Conservation (phyloP, 1,284 basidiomycete genomes). For the Trichosporon sp. region DNA sequence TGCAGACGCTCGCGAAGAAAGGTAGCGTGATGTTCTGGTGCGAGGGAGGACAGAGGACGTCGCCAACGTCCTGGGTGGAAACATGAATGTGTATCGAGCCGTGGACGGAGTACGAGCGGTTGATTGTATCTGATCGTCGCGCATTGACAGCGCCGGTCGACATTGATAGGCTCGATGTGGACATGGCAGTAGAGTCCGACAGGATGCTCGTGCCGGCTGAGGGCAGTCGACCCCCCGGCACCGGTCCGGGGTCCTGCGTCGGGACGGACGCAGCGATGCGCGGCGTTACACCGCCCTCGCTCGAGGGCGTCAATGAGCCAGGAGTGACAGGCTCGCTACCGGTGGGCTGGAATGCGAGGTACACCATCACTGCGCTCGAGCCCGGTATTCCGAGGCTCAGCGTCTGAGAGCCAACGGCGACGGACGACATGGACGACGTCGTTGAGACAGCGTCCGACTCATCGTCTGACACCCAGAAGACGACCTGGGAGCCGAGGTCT, state of each 20-base stretch:
- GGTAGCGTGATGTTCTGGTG: constrained; percentile 34
- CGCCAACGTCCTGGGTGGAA: constrained; percentile 8
- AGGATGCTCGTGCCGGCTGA: constrained; percentile 11
- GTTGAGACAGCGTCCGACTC: constrained; percentile 11
- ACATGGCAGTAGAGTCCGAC: constrained; percentile 5
- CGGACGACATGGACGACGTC: constrained; percentile 30
- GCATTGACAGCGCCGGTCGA: constrained; percentile 8
- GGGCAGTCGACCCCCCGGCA: constrained; percentile 9
- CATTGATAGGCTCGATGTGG: constrained; percentile 6
- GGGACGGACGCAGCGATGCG: constrained; percentile 20
- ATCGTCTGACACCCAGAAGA: constrained; percentile 39
- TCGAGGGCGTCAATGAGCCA: constrained; percentile 13
- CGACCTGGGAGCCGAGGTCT: constrained; percentile 33
- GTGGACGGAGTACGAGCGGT: constrained; percentile 42
- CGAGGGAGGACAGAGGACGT: constrained; percentile 4
- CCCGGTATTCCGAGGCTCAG: constrained; percentile 25
- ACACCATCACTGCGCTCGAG: constrained; percentile 22
- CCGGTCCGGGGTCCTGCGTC: constrained; percentile 11
- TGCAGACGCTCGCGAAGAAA: constrained; percentile 44
- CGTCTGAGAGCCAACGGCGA: constrained; percentile 20
- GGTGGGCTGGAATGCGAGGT: constrained; percentile 34
- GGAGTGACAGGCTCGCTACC: constrained; percentile 18
- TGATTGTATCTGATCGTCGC: constrained; percentile 32
- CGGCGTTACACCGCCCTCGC: constrained; percentile 36
- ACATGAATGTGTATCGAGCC: constrained; percentile 40